Conservation (phyloP, 176 grass and related monocot species). For the Triticum dicoccoides region DNA sequence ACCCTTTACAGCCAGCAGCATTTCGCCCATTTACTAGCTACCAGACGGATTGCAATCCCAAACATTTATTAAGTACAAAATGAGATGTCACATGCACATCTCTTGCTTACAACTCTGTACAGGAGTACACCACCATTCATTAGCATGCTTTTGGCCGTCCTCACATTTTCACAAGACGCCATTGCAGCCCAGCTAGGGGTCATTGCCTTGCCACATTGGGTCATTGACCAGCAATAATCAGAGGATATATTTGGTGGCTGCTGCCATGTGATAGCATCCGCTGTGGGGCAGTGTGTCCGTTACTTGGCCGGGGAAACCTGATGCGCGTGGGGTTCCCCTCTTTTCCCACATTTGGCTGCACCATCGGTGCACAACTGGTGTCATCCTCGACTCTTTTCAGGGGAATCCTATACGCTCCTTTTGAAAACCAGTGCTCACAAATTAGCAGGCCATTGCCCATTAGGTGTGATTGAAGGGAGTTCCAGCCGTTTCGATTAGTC, state of each 20-base stretch:
- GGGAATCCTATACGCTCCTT: constrained; percentile 43
- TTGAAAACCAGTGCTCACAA: neutral
- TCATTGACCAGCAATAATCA: neutral
- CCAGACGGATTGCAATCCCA: no score
- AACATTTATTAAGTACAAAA: neutral
- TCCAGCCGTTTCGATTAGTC: neutral
- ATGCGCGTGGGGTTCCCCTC: constrained; percentile 13
- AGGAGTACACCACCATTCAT: neutral
- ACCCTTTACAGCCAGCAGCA: no score
- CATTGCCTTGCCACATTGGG: no score
- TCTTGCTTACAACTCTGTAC: neutral
- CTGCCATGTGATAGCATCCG: neutral
- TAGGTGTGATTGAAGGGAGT: neutral
- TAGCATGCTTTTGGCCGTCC: neutral
- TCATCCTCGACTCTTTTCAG: constrained; percentile 22
- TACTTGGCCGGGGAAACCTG: constrained; percentile 9
- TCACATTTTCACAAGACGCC: neutral
- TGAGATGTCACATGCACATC: neutral
- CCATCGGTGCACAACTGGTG: constrained; percentile 19
- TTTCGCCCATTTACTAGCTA: no score
- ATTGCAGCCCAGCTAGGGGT: neutral
- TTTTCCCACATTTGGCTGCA: constrained; percentile 33
- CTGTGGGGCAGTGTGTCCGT: constrained; percentile 17
- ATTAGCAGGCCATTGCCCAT: neutral
- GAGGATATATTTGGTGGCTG: constrained; percentile 8